Percentiles rank a stretch among this genome's conserved stretches.
phyloP scores from a whole-genome alignment of 1,284 basidiomycete genomes.

The Sporisorium graminicola region DNA sequence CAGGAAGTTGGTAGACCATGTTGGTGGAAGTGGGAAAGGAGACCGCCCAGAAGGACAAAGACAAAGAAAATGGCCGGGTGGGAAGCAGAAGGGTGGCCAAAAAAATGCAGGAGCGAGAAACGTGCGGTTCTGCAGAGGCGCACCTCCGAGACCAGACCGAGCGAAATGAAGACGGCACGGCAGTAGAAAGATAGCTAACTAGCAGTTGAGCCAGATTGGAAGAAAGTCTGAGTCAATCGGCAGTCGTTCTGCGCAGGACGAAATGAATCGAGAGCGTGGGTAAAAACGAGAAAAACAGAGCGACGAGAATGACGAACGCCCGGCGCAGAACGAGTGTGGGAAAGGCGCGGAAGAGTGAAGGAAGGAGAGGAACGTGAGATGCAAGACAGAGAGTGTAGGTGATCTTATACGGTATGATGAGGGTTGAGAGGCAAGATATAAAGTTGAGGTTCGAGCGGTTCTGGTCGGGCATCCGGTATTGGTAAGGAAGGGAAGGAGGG shows the following conservation, averaged over 20 bases:
- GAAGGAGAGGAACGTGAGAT: neutral
- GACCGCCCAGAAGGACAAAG: neutral
- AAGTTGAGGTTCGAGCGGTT: constrained; percentile 1
- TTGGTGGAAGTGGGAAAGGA: neutral
- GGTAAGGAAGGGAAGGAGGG: neutral
- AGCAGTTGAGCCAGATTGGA: neutral
- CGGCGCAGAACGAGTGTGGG: neutral
- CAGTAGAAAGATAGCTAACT: neutral
- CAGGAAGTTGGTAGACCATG: constrained; percentile 28
- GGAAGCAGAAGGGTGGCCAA: neutral
- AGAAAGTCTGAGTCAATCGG: neutral
- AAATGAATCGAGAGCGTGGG: constrained; percentile 2
- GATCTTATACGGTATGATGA: constrained; percentile 1
- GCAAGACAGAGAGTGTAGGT: neutral
- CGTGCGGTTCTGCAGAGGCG: neutral
- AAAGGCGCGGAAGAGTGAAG: neutral
- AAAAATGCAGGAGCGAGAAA: neutral
- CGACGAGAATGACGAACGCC: neutral
- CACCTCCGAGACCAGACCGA: constrained; percentile 1
- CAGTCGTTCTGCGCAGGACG: neutral
- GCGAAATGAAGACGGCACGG: constrained; percentile 26
- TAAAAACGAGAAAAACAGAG: neutral
- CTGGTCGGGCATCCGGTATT: neutral
- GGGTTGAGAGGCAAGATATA: neutral
- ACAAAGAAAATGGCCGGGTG: neutral